Conservation (phyloP, 352 stramenopile species). For the Aphanomyces cochlioides region DNA sequence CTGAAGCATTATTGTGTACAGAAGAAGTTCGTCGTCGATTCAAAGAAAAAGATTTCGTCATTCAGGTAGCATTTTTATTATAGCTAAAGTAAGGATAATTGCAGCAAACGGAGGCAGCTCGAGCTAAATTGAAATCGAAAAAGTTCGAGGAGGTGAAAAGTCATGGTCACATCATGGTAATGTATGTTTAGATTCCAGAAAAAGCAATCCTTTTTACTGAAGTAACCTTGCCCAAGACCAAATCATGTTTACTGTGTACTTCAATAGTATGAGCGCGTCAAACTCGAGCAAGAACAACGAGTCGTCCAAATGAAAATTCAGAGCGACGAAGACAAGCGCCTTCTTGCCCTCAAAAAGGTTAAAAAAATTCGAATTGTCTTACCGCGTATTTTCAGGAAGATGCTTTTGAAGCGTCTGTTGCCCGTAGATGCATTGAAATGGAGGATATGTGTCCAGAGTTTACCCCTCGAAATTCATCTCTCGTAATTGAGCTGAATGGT, state of each 20-base stretch:
- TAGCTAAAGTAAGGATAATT: not conserved
- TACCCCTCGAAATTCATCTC: conserved; percentile 53
- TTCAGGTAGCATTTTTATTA: conserved; percentile 36
- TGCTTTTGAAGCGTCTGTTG: conserved; percentile 48
- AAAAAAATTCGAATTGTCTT: not conserved
- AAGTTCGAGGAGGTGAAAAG: not conserved
- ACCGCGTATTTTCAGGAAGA: conserved; percentile 37
- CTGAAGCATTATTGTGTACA: conserved; percentile 65
- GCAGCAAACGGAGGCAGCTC: not conserved
- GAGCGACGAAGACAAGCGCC: not conserved
- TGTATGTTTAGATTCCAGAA: not conserved
- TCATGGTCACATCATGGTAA: not conserved
- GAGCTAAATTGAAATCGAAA: conserved; percentile 10
- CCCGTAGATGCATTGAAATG: conserved; percentile 49
- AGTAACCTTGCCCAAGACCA: not conserved
- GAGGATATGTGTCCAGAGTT: conserved; percentile 59
- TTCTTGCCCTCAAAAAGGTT: no score
- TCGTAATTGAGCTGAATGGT: conserved; percentile 63
- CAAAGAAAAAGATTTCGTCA: conserved; percentile 42
- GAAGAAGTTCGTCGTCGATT: conserved; percentile 45
- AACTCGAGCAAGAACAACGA: conserved; percentile 1
- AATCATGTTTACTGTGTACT: not conserved
- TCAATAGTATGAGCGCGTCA: not conserved
- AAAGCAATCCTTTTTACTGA: conserved; percentile 1
- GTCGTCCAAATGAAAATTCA: not conserved